Base-by-base conservation (phyloP, 1,139 yeast species). In the Zygotorulaspora mrakii region DNA sequence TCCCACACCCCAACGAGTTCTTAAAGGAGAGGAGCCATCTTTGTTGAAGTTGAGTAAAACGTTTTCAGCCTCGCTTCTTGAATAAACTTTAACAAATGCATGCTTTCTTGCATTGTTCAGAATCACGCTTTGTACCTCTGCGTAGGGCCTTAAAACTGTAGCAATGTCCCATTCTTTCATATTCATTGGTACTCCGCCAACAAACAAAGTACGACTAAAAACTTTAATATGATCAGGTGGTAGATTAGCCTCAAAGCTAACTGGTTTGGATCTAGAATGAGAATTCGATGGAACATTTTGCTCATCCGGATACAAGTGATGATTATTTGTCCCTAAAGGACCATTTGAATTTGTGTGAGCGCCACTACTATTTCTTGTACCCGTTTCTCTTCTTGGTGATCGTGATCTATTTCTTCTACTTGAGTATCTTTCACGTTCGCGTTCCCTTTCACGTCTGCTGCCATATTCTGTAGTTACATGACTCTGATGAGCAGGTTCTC, bases 1-100 rank as follows among this genome's bases (percentile, higher is more conserved):
- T 1, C 98, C 98, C 49, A 91, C 97, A 52, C 97, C 98, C 98
- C 98, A 91, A 60, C 96, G 76, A 7, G 94, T 86, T 67, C 91
- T 85, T 59, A 78, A 76, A 36, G 73, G 80, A 52, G 69, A 74
- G 58, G 70, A 60, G 4, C 82, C 81, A 37, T 70, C 70, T 45
- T 71, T 69, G 49, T 71, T 71, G 50, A 73, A 80, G 65, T 54
- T 76, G 55, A 64, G 77, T 62, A 70, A 76, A 47, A 88, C 89
- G 48, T 73, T 76, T 59, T 87, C 96, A 17, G 98, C 98, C 62
- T 89, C 97, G 35, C 73, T 74, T 66, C 98, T 78, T n/a, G 95
- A 85, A 60, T 84, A 87, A n/a, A 89, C 94, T 65, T 91, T 91
- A 37, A 89, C 95, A 60, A 91, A 91, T 0, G 97, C 98, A 66